phyloP scores from a whole-genome alignment of 129 eudicot species.

The Lactuca sativa region DNA sequence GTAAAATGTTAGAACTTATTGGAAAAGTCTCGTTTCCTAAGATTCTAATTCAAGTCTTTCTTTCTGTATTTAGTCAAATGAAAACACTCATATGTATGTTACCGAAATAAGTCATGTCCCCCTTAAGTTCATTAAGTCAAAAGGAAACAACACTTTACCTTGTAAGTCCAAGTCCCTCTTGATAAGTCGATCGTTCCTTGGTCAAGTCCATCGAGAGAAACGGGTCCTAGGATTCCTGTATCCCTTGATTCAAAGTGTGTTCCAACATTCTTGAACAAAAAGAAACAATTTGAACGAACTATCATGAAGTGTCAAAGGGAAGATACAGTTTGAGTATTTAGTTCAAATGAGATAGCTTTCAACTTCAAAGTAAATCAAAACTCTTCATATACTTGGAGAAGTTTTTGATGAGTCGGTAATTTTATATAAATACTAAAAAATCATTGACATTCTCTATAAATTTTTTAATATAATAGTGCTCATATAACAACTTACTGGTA shows the following conservation, averaged over 20 bases:
- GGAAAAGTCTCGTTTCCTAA: too few relatives aligned
- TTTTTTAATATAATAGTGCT: neutral
- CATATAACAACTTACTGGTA: slow-evolving; percentile 56
- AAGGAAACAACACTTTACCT: slow-evolving; percentile 37
- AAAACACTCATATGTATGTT: too few relatives aligned
- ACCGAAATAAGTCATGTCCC: too few relatives aligned
- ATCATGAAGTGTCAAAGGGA: slow-evolving; percentile 1
- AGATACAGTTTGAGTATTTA: slow-evolving; percentile 14
- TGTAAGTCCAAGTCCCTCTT: slow-evolving; percentile 69
- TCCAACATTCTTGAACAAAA: slow-evolving; percentile 65
- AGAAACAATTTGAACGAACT: neutral
- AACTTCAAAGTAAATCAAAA: neutral
- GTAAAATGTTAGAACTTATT: neutral
- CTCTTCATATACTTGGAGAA: too few relatives aligned
- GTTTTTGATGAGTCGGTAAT: too few relatives aligned
- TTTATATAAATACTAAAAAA: neutral
- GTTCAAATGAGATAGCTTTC: neutral
- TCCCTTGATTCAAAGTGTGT: slow-evolving; percentile 72
- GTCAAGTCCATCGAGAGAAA: slow-evolving; percentile 60
- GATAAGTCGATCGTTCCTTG: slow-evolving; percentile 66
- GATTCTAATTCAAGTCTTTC: too few relatives aligned
- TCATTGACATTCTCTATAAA: too few relatives aligned
- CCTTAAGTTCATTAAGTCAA: neutral
- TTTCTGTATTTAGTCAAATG: too few relatives aligned
- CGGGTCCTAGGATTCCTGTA: slow-evolving; percentile 78